These are phyloP conservation scores for Pestalotiopsis sp. DNA, from an alignment of 2,329 filamentous ascomycete species.

Conservation along the genomic window DNA sequence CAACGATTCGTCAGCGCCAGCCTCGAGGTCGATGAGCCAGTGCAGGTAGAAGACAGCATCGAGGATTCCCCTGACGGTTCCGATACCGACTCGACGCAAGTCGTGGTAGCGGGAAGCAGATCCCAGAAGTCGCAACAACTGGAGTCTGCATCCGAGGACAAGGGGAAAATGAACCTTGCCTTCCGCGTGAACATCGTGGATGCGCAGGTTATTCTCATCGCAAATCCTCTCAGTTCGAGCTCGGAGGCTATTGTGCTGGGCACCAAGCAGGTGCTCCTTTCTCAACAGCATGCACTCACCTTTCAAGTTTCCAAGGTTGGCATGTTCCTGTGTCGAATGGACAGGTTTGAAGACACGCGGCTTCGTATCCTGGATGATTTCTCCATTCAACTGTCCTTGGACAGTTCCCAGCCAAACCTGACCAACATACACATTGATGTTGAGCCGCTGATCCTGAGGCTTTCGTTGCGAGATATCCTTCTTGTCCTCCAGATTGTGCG, in stretches of 20 bases:
- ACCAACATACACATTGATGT: slow-evolving; percentile 86
- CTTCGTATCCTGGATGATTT: slow-evolving; percentile 97
- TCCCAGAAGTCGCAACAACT: slow-evolving; percentile 33
- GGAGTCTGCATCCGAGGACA: slow-evolving; percentile 23
- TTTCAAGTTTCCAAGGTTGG: slow-evolving; percentile 92
- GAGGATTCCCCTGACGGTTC: slow-evolving; percentile 62
- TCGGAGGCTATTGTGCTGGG: slow-evolving; percentile 96
- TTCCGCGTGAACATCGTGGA: slow-evolving; percentile 95
- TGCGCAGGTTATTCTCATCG: slow-evolving; percentile 94
- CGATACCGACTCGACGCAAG: slow-evolving; percentile 60
- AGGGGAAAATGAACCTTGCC: slow-evolving; percentile 70
- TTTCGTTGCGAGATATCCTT: slow-evolving; percentile 93
- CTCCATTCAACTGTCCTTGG: slow-evolving; percentile 86
- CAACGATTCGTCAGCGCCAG: slow-evolving; percentile 81
- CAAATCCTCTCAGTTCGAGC: slow-evolving; percentile 85
- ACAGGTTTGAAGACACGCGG: slow-evolving; percentile 88
- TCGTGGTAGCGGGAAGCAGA: slow-evolving; percentile 41
- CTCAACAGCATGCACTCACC: slow-evolving; percentile 91
- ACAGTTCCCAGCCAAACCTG: slow-evolving; percentile 63
- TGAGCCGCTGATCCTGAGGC: slow-evolving; percentile 85
- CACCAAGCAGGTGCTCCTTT: slow-evolving; percentile 90
- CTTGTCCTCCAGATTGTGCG: slow-evolving; percentile 90
- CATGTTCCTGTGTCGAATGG: slow-evolving; percentile 99
- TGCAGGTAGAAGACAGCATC: slow-evolving; percentile 54
- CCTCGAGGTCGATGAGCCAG: slow-evolving; percentile 64